These are phyloP conservation scores for Phytophthora hybrid DNA, from an alignment of 352 stramenopile species.

Conservation along the genomic window DNA sequence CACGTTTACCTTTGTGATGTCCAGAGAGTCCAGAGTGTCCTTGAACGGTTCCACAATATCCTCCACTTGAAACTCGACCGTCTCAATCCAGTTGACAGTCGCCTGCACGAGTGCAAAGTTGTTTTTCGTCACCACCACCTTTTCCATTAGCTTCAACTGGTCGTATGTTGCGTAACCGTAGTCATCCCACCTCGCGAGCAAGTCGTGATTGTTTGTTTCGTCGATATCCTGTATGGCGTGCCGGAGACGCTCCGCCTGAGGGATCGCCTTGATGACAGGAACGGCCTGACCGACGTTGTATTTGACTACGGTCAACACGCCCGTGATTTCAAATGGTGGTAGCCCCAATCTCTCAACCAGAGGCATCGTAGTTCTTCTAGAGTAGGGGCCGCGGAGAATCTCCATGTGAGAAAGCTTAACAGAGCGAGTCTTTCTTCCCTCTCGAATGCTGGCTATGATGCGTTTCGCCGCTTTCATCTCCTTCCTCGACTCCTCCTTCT, in stretches of 20 bases:
- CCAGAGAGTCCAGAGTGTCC: background rate
- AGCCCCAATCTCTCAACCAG: background rate
- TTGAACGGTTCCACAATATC: slow-evolving; percentile 9
- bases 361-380: background rate
- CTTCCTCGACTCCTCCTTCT: background rate
- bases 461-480: background rate
- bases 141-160: slow-evolving; percentile 19
- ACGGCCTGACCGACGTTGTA: background rate
- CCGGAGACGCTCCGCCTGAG: background rate
- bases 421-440: background rate
- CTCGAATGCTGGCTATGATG: background rate
- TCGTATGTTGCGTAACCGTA: slow-evolving; percentile 19
- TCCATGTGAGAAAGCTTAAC: background rate
- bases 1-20: slow-evolving; percentile 9
- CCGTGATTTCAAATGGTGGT: background rate
- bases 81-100: slow-evolving; percentile 23
- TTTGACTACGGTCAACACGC: background rate
- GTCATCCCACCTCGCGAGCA: slow-evolving; percentile 9
- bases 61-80: slow-evolving; percentile 6
- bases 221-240: background rate
- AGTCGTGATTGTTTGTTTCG: background rate
- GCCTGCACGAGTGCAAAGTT: slow-evolving; percentile 17
- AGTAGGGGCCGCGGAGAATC: background rate
- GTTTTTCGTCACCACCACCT: background rate
- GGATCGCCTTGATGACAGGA: slow-evolving; percentile 1